Base-by-base conservation (phyloP, 2,329 filamentous ascomycete species). In the Talaromyces amestolkiae region DNA sequence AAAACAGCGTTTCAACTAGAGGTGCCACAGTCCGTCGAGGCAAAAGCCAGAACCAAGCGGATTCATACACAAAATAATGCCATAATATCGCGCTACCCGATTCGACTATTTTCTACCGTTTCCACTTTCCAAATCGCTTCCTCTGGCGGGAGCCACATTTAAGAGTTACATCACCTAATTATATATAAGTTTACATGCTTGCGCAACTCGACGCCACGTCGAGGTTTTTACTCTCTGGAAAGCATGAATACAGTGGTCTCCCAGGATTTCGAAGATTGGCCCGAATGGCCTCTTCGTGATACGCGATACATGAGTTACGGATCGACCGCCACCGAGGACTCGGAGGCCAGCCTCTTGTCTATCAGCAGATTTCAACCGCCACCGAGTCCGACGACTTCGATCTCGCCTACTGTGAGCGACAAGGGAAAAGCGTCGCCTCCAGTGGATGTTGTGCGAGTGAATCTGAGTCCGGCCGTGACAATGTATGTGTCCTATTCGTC, bases 391-490 rank as follows among this genome's bases (percentile, higher is more conserved):
- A 64, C 71, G 47, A 70, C 72, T 27, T 71, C 73, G 17, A 69
- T 69, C 6, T 62, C 67, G 6, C 64, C 64, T n/a, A 63, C 64
- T 5, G 59, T 66, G 19, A 69, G 68, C 31, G 69, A 70, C 47
- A 64, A 56, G 13, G 68, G 69, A 6, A 71, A 64, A 61, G 65
- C 66, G 64, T 69, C 68, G 66, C 65, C 70, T 37, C 41, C 70
- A 10, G 58, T 58, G 15, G 73, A 78, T 53, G 70, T 74, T 7
- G 67, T 72, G n/a, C 72, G 75, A 5, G 63, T 76, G 7, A 63
- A 73, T 59, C 65, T 76, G 56, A 74, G 70, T 63, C 72, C 73
- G 3, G 70, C 70, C 8, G 74, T 77, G 65, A 76, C 76, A 3
- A 72, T 78, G 76, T 77, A 68, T 7, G 75, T 70, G 39, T 7